These are phyloP conservation scores for Mycena metata DNA, from an alignment of 768 basidiomycete genomes.

Conservation along the genomic window DNA sequence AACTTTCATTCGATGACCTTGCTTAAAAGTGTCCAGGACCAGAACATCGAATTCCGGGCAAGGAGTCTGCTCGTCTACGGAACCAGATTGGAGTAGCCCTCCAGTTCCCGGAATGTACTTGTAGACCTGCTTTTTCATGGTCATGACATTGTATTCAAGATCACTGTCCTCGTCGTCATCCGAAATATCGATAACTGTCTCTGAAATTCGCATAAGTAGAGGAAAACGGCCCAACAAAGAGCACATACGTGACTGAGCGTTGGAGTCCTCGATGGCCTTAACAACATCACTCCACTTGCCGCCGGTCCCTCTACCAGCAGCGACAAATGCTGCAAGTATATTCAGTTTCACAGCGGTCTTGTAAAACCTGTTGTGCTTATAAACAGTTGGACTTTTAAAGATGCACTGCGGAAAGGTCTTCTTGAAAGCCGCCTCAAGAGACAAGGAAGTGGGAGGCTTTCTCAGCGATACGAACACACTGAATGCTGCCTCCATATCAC, in stretches of 20 bases:
- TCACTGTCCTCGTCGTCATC: neutral
- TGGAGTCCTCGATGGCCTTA: neutral
- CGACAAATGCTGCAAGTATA: neutral
- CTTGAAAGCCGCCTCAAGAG: neutral
- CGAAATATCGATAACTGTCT: no score
- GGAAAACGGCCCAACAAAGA: no score
- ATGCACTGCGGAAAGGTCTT: neutral
- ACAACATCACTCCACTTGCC: conserved; percentile 1
- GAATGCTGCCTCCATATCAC: neutral
- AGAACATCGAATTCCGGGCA: neutral
- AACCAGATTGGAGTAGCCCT: neutral
- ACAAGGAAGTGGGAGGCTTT: neutral
- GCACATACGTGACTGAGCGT: neutral
- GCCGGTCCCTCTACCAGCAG: neutral
- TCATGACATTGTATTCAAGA: neutral
- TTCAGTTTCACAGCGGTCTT: neutral
- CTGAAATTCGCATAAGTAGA: no score
- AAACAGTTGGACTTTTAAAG: neutral
- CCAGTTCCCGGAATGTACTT: neutral
- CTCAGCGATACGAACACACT: neutral
- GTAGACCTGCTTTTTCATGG: neutral
- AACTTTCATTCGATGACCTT: neutral
- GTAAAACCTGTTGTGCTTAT: neutral
- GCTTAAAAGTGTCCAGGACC: neutral
- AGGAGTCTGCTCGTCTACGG: neutral